Evolutionary conservation across 2,329 filamentous ascomycete genomes (phyloP).

Genomic region (Epichloe scottii): DNA sequence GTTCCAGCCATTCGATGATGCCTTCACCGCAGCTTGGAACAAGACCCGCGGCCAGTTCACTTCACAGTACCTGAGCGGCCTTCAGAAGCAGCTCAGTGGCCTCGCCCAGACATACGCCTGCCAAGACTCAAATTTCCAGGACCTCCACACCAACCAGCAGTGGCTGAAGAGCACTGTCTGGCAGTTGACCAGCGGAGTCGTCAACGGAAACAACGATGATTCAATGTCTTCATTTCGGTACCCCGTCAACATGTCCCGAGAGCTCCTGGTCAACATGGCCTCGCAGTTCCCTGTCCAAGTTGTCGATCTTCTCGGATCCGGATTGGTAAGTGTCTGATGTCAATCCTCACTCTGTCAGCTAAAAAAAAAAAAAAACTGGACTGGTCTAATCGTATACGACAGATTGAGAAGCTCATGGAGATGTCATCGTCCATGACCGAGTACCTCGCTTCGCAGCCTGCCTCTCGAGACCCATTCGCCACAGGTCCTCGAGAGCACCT

Average conservation of each 20-base stretch:
- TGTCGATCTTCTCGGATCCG: constrained; percentile 65
- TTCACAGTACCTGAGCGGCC: constrained; percentile 38
- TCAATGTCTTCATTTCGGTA: constrained; percentile 50
- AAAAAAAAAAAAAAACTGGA: background rate
- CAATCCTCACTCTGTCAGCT: background rate
- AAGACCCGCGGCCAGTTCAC: constrained; percentile 47
- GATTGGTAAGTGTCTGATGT: constrained; percentile 42
- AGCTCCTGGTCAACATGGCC: constrained; percentile 52
- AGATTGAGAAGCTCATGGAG: constrained; percentile 73
- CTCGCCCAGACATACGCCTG: constrained; percentile 39
- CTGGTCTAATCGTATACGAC: background rate
- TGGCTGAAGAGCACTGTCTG: constrained; percentile 54
- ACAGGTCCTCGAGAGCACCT: constrained; percentile 62
- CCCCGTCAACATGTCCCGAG: constrained; percentile 48
- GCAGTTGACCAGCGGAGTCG: constrained; percentile 46
- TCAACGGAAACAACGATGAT: constrained; percentile 31
- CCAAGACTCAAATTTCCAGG: constrained; percentile 40
- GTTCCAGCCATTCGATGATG: constrained; percentile 54
- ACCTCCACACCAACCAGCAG: constrained; percentile 46
- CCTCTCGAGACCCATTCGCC: constrained; percentile 48
- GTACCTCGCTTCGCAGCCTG: constrained; percentile 53
- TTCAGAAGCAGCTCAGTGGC: constrained; percentile 52
- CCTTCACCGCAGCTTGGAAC: constrained; percentile 53
- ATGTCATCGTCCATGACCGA: constrained; percentile 62
- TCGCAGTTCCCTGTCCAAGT: constrained; percentile 60